Evolutionary conservation across 2,329 filamentous ascomycete genomes (phyloP).

Genomic region (Penicillium hordei): DNA sequence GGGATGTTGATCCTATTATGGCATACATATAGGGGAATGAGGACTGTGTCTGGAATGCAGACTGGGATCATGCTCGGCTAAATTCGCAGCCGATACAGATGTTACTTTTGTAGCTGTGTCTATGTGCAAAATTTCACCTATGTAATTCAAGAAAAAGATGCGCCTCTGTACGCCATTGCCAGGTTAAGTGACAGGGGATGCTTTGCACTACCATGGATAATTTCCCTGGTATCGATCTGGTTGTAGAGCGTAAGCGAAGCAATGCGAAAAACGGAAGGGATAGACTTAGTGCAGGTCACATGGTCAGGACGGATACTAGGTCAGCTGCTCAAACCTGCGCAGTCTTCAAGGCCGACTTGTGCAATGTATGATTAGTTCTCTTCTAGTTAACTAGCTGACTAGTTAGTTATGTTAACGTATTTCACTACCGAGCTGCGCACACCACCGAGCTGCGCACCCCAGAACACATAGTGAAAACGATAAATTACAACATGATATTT

Average conservation of each 20-base stretch:
- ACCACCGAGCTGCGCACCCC: too few relatives aligned
- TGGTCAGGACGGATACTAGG: background rate
- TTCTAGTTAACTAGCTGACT: too few relatives aligned
- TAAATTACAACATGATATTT: too few relatives aligned
- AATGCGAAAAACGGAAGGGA: too few relatives aligned
- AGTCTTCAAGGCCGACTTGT: background rate
- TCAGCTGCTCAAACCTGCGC: background rate
- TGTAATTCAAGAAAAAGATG: background rate
- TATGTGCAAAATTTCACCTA: background rate
- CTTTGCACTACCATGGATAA: conserved; percentile 22
- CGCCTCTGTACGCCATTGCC: conserved; percentile 8
- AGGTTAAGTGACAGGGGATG: conserved; percentile 18
- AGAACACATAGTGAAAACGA: too few relatives aligned
- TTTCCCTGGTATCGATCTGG: background rate
- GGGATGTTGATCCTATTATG: conserved; percentile 17
- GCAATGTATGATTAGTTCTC: background rate
- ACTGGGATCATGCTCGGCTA: conserved; percentile 14
- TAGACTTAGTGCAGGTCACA: background rate
- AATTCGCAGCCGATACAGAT: background rate
- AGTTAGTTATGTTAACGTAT: too few relatives aligned
- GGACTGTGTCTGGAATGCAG: conserved; percentile 7
- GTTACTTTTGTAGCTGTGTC: too few relatives aligned
- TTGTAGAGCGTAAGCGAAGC: too few relatives aligned
- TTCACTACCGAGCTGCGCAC: too few relatives aligned
- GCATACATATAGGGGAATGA: conserved; percentile 5